Evolutionary conservation across 441 rosid genomes (phyloP).

Genomic region (Brassica balearica): DNA sequence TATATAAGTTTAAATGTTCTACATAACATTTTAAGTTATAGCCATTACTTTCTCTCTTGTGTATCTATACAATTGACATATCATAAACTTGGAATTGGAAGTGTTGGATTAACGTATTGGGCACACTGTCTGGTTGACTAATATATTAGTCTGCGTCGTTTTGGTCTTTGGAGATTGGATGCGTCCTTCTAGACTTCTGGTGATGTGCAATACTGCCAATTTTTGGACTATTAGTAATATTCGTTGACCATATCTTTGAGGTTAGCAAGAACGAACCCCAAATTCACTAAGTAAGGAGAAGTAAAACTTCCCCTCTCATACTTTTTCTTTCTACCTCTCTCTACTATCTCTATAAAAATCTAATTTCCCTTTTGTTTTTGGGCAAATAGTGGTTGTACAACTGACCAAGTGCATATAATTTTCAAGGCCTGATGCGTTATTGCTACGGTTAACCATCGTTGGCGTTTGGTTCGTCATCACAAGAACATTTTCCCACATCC

Average conservation of each 20-base stretch:
- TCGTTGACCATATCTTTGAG: constrained; percentile 22
- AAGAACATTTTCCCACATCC: not conserved
- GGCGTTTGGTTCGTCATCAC: not conserved
- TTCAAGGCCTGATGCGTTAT: too few species aligned
- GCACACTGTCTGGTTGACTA: constrained; percentile 9
- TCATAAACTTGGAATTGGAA: not conserved
- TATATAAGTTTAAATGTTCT: not conserved
- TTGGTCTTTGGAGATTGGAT: not conserved
- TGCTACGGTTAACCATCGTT: too few species aligned
- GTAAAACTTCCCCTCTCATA: too few species aligned
- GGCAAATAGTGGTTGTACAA: too few species aligned
- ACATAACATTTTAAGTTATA: not conserved
- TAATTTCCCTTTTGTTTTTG: too few species aligned
- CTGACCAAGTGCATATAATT: too few species aligned
- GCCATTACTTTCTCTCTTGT: not conserved
- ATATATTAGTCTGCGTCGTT: not conserved
- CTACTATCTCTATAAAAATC: too few species aligned
- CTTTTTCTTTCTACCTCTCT: too few species aligned
- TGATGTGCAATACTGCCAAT: constrained; percentile 8
- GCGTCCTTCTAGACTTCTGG: constrained; percentile 4
- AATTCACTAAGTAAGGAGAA: too few species aligned
- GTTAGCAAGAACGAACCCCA: not conserved
- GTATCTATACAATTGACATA: not conserved
- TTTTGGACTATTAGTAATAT: not conserved
- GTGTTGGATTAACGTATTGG: not conserved